Conservation (phyloP, 352 stramenopile genomes). For the Peronospora tabacina region DNA sequence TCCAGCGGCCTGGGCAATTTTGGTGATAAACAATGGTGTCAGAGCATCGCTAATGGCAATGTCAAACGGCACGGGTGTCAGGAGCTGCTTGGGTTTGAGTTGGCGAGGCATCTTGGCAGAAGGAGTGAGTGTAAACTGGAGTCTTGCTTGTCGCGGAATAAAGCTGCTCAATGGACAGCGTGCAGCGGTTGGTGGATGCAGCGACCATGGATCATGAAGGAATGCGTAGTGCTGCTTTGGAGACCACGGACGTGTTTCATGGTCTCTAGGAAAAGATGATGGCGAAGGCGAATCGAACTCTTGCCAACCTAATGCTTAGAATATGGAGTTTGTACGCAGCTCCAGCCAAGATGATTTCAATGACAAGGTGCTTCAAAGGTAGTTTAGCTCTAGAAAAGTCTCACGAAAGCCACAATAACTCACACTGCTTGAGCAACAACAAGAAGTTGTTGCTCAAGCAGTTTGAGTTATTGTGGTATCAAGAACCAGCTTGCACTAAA, state of each 20-base stretch:
- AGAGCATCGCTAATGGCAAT: constrained; percentile 79
- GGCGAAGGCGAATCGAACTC: constrained; percentile 89
- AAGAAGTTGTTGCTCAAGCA: no score
- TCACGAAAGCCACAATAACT: no score
- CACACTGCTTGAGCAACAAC: no score
- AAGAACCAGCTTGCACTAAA: no score
- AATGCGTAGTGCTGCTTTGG: constrained; percentile 4
- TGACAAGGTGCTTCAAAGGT: constrained; percentile 1
- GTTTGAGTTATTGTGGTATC: no score
- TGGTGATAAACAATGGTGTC: constrained; percentile 51
- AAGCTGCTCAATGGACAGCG: constrained; percentile 12
- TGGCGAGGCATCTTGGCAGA: constrained; percentile 35
- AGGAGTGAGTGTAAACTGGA: background rate
- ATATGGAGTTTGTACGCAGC: constrained; percentile 90
- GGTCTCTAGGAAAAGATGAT: constrained; percentile 50
- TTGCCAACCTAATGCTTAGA: constrained; percentile 86
- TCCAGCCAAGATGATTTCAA: constrained; percentile 87
- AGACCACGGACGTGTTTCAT: no score
- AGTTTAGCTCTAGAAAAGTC: no score
- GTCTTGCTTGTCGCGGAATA: constrained; percentile 27
- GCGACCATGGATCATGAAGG: constrained; percentile 19
- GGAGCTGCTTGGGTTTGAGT: constrained; percentile 50
- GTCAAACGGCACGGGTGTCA: constrained; percentile 67
- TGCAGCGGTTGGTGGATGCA: background rate
- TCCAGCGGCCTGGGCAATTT: constrained; percentile 53